Conservation (phyloP, 2,329 filamentous ascomycete species). For the Trichophyton rubrum region DNA sequence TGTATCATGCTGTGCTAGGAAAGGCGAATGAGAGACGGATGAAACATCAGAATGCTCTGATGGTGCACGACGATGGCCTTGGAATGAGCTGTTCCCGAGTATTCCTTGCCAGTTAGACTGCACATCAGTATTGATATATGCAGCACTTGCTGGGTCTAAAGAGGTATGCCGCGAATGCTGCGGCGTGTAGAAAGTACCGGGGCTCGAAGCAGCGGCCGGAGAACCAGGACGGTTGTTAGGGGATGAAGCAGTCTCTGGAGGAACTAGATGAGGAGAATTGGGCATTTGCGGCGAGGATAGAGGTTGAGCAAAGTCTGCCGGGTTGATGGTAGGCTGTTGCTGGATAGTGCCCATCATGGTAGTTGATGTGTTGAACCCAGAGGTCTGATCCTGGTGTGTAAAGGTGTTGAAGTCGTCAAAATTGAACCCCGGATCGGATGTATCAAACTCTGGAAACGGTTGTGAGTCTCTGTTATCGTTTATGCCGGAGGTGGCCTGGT, state of each 20-base stretch:
- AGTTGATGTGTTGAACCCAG: slow-evolving; percentile 21
- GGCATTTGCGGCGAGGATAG: slow-evolving; percentile 33
- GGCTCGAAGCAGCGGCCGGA: slow-evolving; percentile 9
- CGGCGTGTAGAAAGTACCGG: slow-evolving; percentile 36
- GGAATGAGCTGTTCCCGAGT: slow-evolving; percentile 50
- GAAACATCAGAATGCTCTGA: slow-evolving; percentile 91
- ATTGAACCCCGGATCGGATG: slow-evolving; percentile 23
- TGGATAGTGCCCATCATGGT: slow-evolving; percentile 16
- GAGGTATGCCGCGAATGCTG: slow-evolving; percentile 49
- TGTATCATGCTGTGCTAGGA: slow-evolving; percentile 61
- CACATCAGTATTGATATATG: slow-evolving; percentile 41
- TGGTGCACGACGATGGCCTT: slow-evolving; percentile 67
- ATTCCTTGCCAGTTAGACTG: slow-evolving; percentile 47
- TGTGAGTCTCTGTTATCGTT: slow-evolving; percentile 21
- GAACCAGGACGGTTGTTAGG: slow-evolving; percentile 9
- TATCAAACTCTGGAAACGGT: slow-evolving; percentile 29
- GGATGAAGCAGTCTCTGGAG: slow-evolving; percentile 9
- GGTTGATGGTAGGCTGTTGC: slow-evolving; percentile 34
- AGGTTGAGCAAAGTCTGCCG: slow-evolving; percentile 35
- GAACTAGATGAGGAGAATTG: slow-evolving; percentile 9
- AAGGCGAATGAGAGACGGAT: slow-evolving; percentile 72
- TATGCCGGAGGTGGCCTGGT: slow-evolving; percentile 19
- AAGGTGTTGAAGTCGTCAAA: slow-evolving; percentile 31
- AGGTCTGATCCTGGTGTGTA: slow-evolving; percentile 22
- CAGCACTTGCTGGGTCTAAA: slow-evolving; percentile 48